phyloP scores from a whole-genome alignment of 176 grass and related monocot genomes.

The Musa troglodytarum region DNA sequence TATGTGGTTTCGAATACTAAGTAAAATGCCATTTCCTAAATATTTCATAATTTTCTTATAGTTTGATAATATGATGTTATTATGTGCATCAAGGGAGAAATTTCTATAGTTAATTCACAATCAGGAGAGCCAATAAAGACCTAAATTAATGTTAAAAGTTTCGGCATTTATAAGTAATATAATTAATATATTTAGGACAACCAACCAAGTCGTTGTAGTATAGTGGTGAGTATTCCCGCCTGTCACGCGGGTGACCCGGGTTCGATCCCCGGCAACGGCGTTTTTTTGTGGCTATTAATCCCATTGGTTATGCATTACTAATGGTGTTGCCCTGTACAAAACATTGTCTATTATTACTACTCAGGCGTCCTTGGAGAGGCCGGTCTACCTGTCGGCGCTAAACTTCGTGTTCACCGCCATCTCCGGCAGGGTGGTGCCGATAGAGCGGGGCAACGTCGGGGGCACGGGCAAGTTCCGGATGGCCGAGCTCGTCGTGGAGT shows the following conservation, averaged over 20 bases:
- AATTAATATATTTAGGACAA: too few species aligned
- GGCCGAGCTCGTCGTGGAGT: conserved; percentile 3
- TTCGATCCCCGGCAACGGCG: conserved; percentile 64
- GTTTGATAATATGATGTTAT: too few species aligned
- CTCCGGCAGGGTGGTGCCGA: conserved; percentile 22
- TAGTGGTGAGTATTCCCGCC: conserved; percentile 86
- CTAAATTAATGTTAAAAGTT: too few species aligned
- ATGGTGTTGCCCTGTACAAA: too few species aligned
- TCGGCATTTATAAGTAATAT: too few species aligned
- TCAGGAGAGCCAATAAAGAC: too few species aligned
- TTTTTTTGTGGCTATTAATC: background rate
- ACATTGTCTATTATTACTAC: background rate
- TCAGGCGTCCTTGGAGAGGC: conserved; percentile 6
- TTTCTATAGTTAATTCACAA: too few species aligned
- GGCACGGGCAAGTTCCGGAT: conserved; percentile 30
- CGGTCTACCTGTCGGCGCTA: conserved; percentile 16
- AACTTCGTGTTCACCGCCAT: conserved; percentile 20
- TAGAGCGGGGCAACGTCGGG: conserved; percentile 31
- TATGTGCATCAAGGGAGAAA: too few species aligned
- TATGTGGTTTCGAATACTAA: too few species aligned
- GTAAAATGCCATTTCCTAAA: too few species aligned
- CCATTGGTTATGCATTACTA: too few species aligned
- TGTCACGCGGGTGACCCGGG: conserved; percentile 76
- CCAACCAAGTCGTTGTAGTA: conserved; percentile 48
- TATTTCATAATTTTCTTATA: too few species aligned